Evolutionary conservation across 2,329 filamentous ascomycete species (phyloP), one percentile per base, ranked within the genome.

Genomic region (Westerdykella aurantiaca): DNA sequence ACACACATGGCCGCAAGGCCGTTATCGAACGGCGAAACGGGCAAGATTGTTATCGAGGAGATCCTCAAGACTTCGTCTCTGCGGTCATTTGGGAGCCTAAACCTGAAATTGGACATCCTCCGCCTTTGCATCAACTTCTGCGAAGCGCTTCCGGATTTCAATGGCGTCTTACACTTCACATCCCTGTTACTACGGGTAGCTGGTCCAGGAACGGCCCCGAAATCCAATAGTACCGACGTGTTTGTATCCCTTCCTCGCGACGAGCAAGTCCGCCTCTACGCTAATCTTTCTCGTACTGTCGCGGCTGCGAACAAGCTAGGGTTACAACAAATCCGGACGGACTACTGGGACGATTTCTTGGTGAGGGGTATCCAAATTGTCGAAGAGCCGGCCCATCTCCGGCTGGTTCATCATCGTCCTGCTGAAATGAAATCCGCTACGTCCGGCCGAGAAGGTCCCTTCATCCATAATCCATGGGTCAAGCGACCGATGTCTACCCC

Each of bases 311-410:
- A 79, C 47, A 83, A 86, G 46, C 69, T 96, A 21, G 89, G 89
- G 0, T 70, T 89, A 22, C 72, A 77, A 5, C 70, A 84, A 44
- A 68, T 91, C 34, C 77, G 82, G 41, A 89, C 88, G 5, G 86
- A 93, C 54, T 98, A 96, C 62, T 98, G 93, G 93, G 93, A 98
- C 64, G 88, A 95, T 58, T 97, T 97, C 56, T 73, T 98, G 7
- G 78, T 98, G 38, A 82, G 93, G 82, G 82, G 50, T 73, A 95
- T 54, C 43, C 72, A 95, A 35, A 80, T 89, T 40, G 73, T 85
- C 18, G 63, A 67, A 31, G 61, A 64, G 46, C 45, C 56, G 2
- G 35, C 51, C 33, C 46, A 54, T 10, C 41, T 66, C 3, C 55
- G 58, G 5, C 39, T 67, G 9, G 66, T 55, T 3, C 60, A 63